Conservation (phyloP, 1,284 basidiomycete genomes). For the Rhodofomes roseus region DNA sequence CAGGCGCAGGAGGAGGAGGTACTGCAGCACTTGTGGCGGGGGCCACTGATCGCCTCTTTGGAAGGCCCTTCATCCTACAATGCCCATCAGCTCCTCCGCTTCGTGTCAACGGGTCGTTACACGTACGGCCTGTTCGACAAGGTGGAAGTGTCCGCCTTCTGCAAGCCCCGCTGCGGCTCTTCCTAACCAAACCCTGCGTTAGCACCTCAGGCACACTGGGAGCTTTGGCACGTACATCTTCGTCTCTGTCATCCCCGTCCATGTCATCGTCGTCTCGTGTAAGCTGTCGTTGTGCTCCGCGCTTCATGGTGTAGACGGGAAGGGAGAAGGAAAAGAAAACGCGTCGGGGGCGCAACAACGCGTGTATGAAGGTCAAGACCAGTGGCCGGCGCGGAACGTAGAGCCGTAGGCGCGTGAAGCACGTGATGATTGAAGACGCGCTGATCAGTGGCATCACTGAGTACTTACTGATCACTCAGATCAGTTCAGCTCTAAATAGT, state of each 20-base stretch:
- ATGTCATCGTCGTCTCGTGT: constrained; percentile 48
- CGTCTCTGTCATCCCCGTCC: constrained; percentile 37
- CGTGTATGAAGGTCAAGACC: neutral
- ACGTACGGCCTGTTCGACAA: constrained; percentile 51
- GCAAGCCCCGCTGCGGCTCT: constrained; percentile 40
- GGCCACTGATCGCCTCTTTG: constrained; percentile 40
- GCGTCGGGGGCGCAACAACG: neutral
- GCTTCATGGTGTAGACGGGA: constrained; percentile 50
- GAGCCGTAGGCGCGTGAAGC: neutral
- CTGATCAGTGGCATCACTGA: too few relatives aligned
- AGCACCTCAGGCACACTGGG: neutral
- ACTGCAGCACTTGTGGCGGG: neutral
- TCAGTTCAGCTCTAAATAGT: constrained; percentile 1
- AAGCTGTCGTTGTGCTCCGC: constrained; percentile 71
- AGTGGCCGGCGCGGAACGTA: neutral
- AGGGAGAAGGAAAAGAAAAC: neutral
- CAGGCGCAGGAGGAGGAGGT: constrained; percentile 3
- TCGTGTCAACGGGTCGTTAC: constrained; percentile 1
- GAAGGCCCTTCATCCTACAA: constrained; percentile 53
- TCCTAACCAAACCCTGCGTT: constrained; percentile 21
- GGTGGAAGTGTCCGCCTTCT: constrained; percentile 51
- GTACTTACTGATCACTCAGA: too few relatives aligned
- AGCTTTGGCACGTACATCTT: constrained; percentile 5
- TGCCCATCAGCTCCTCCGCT: constrained; percentile 12
- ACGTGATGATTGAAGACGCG: neutral